A percentile compares a stretch with the other conserved stretches of the same genome.
Conservation (phyloP, 83 land plant species). For the Picea mariana region DNA sequence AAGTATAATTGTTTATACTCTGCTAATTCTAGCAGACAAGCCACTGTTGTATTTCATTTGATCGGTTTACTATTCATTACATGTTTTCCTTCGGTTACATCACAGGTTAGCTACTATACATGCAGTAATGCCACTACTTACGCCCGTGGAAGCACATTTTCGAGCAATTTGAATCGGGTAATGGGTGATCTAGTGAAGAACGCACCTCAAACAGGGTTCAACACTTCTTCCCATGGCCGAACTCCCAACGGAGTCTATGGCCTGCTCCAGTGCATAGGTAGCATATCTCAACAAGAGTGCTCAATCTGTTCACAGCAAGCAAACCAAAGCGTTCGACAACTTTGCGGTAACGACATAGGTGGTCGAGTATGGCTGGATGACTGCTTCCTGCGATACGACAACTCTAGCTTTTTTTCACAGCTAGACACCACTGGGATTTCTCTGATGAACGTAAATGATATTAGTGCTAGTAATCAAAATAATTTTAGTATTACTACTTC, state of each 20-base stretch:
- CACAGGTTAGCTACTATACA: too few species aligned
- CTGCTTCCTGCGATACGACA: slow-evolving; percentile 1
- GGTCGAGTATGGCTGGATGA: not conserved
- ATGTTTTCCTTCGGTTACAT: too few species aligned
- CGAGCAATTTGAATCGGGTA: not conserved
- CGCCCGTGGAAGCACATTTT: not conserved
- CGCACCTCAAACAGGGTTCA: not conserved
- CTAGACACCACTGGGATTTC: not conserved
- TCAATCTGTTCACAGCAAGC: not conserved
- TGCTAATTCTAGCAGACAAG: too few species aligned
- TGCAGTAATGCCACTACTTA: not conserved
- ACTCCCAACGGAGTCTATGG: slow-evolving; percentile 2
- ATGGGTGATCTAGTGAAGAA: not conserved
- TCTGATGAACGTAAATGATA: not conserved
- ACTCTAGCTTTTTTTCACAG: not conserved
- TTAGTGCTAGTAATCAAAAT: not conserved
- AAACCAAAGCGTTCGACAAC: not conserved
- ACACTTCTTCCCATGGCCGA: not conserved
- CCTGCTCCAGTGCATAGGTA: not conserved
- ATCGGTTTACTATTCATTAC: too few species aligned
- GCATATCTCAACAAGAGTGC: not conserved
- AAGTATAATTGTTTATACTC: too few species aligned
- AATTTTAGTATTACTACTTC: not conserved
- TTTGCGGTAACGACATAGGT: not conserved
- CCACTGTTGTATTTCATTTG: too few species aligned